Base-by-base conservation (phyloP, 2,329 filamentous ascomycete genomes). In the Ophiobolus disseminans region DNA sequence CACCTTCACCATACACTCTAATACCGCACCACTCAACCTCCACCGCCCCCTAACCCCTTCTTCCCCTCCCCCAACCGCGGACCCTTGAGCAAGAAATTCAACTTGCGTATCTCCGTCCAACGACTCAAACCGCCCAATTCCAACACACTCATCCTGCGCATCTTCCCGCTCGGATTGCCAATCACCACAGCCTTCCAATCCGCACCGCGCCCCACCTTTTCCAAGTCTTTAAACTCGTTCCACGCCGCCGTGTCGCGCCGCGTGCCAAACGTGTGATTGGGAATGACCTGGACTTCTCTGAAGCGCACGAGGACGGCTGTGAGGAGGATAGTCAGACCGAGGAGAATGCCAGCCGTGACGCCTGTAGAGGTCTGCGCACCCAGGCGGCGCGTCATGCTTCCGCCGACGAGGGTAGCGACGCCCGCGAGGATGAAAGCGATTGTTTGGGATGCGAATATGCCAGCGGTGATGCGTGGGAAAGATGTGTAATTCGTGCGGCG, bases 381-480 rank as follows among this genome's bases (percentile, higher is more conserved):
- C 3, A 90, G 74, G 25, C 78, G 80, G 46, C 88, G 79, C 45
- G 85, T 87, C 53, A 87, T 80, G 36, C 80, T 76, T n/a, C 88
- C 88, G 5, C 87, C 87, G 13, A 89, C 77, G 8, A 82, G 84
- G 2, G 87, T 90, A 4, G 87, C 82, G 0, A 81, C 81, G 0
- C 88, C 88, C 0, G 88, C 87, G 39, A 90, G 77, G 17, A 88
- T 67, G 67, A 90, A 91, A 1, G 84, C 86, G 25, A 91, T 70
- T 1, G 81, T 80, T 63, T 92, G 88, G n/a, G 84, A 83, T 7
- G 85, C 78, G 21, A 88, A 88, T 65, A 90, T 86, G 0, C 85
- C 89, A 5, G 88, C 86, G 14, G 81, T 84, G 7, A 91, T 85
- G 30, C 89, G 82, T 5, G 89, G 89, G 55, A 89, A 91, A 0